Base-by-base conservation (phyloP, 371 early-diverging fungal species). In the Thermomucor indicae-seudaticae region DNA sequence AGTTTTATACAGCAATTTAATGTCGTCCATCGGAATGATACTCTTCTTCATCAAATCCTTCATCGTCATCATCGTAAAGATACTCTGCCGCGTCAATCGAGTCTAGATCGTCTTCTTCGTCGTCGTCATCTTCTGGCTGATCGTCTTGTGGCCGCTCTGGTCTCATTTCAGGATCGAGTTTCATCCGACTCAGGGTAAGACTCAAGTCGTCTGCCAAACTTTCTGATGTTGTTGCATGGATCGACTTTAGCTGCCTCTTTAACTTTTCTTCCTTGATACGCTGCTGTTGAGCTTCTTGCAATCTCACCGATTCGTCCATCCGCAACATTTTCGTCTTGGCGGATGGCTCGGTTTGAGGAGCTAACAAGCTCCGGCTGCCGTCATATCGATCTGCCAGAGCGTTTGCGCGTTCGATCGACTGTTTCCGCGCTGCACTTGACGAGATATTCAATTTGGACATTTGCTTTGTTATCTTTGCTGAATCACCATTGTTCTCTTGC, bases 191-290 rank as follows among this genome's bases (percentile, higher is more conserved):
- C 63, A 71, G 55, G 0, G 67, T 58, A 17, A 55, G 28, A 35
- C 58, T 61, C 29, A 71, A 52, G 24, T 67, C 72, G 37, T 71
- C 68, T 5, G 67, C 57, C 28, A 71, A 39, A 22, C 62, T 64
- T 38, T 71, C 65, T 12, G 46, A 43, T 39, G 25, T 45, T 17
- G 24, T 32, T 34, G 25, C 40, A n/a, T n/a, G n/a, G n/a, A n/a
- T n/a, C n/a, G n/a, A n/a, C n/a, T n/a, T n/a, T n/a, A n/a, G n/a
- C n/a, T n/a, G n/a, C n/a, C n/a, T n/a, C n/a, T n/a, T n/a, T n/a
- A n/a, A n/a, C n/a, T n/a, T 46, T 1, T 44, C 22, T 46, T 60
- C 51, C 49, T 67, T 64, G 6, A 62, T 58, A 24, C 54, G 55
- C 40, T 65, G 60, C 43, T 60, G 62, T 31, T 67, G 65, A 6